Percentiles rank a stretch among this genome's conserved stretches.
phyloP scores from a whole-genome alignment of 331 rosid species.

The Malus hybrid region DNA sequence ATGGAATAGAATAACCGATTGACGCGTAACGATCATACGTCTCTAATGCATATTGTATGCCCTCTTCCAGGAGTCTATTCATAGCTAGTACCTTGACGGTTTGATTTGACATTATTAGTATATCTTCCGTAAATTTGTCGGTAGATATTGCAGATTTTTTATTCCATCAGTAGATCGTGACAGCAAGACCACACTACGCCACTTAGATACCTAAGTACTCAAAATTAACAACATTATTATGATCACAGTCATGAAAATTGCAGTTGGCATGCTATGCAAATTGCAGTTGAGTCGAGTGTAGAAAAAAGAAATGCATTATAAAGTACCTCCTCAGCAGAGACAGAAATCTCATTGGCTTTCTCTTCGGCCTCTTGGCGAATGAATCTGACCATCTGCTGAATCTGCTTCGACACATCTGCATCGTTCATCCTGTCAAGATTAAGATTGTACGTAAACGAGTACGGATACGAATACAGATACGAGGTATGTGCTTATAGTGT shows the following conservation, averaged over 20 bases:
- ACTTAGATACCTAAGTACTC: not conserved
- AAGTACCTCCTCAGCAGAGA: slow-evolving; percentile 54
- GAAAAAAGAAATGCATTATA: not conserved
- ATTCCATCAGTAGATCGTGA: not conserved
- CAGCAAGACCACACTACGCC: not conserved
- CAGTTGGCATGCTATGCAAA: not conserved
- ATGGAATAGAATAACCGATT: not conserved
- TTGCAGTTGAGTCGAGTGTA: not conserved
- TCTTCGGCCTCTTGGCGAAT: slow-evolving; percentile 77
- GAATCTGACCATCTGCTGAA: slow-evolving; percentile 74
- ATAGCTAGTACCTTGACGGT: not conserved
- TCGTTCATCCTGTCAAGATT: slow-evolving; percentile 44
- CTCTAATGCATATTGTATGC: too few relatives aligned
- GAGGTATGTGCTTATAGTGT: too few relatives aligned
- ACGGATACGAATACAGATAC: too few relatives aligned
- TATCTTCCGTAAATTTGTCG: too few relatives aligned
- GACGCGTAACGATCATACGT: not conserved
- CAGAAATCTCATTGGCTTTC: slow-evolving; percentile 65
- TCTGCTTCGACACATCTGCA: slow-evolving; percentile 61
- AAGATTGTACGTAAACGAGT: not conserved
- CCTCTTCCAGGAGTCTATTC: not conserved
- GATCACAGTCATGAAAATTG: not conserved
- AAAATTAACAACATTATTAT: not conserved
- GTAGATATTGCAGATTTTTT: too few relatives aligned
- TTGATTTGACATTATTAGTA: too few relatives aligned